Base-by-base conservation (phyloP, 2,329 filamentous ascomycete genomes). In the Bipolaris zeicola region DNA sequence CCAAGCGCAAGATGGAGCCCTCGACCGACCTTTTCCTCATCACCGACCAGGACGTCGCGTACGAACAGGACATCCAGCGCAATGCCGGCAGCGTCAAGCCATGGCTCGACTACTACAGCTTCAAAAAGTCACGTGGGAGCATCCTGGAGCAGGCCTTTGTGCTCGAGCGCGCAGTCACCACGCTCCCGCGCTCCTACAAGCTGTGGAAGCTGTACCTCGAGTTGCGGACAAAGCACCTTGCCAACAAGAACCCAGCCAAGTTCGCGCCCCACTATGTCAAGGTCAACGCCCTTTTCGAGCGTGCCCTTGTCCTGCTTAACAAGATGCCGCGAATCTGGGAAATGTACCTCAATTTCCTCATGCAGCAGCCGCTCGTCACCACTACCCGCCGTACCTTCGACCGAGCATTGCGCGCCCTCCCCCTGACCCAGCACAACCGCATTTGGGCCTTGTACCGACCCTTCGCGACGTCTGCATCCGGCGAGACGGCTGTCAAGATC, bases 291-390 rank as follows among this genome's bases (percentile, higher is more conserved):
- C 86, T 98, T 38, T 99, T 96, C 74, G 95, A 99, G 79, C 86
- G 91, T 66, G 93, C 95, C 3, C 81, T 99, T 49, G 91, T 97
- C 56, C 83, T 99, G 38, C 85, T 99, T 60, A 97, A 99, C 80
- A 99, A 99, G 80, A 99, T 99, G 95, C 95, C 96, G 22, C 86
- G 87, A 65, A 95, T 99, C 73, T 99, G 95, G 96, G 93, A 97
- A 75, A 91, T 98, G 87, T 99, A 97, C 75, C 87, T 99, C 60
- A 85, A 85, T 46, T 98, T 99, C 72, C 82, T 99, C 55, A 87
- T 94, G 73, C 87, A 90, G 70, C 95, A 99, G 75, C 95, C 95
- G n/a, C 81, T 96, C 51, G 87, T 99, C 59, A 97, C 94, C 6
- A 83, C 87, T 55, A 96, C 92, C 24, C 87, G 95, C 57, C 87